Conservation (phyloP, 306 rosid genomes). For the Cucurbita argyrosperma region DNA sequence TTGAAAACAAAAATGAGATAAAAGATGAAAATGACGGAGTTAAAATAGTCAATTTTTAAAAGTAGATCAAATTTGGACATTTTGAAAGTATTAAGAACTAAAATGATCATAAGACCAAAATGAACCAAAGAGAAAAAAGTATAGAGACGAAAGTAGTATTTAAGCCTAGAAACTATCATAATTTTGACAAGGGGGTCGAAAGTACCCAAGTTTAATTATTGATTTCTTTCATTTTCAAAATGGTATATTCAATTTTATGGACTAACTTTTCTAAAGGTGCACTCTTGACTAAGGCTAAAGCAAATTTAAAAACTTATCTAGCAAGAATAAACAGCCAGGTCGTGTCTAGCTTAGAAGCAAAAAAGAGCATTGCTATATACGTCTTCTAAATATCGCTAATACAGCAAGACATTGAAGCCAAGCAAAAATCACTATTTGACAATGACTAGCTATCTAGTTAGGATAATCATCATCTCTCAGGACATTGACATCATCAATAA, state of each 20-base stretch:
- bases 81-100: too few relatives aligned
- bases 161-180: too few relatives aligned
- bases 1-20: too few relatives aligned
- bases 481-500: background rate
- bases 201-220: too few relatives aligned
- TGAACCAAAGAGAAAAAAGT: background rate
- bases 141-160: background rate
- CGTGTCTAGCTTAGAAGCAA: conserved; percentile 2
- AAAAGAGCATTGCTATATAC: background rate
- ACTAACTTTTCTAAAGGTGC: background rate
- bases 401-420: background rate
- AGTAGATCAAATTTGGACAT: background rate
- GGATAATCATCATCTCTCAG: background rate
- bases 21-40: background rate
- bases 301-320: background rate
- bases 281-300: background rate
- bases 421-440: background rate
- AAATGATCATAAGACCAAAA: too few relatives aligned
- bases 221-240: background rate
- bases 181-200: too few relatives aligned
- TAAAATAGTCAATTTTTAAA: background rate
- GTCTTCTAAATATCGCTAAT: background rate
- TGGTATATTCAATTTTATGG: background rate
- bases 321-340: background rate
- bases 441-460: background rate